phyloP scores from a whole-genome alignment of 2,329 filamentous ascomycete species.

The Epichloe uncinata region DNA sequence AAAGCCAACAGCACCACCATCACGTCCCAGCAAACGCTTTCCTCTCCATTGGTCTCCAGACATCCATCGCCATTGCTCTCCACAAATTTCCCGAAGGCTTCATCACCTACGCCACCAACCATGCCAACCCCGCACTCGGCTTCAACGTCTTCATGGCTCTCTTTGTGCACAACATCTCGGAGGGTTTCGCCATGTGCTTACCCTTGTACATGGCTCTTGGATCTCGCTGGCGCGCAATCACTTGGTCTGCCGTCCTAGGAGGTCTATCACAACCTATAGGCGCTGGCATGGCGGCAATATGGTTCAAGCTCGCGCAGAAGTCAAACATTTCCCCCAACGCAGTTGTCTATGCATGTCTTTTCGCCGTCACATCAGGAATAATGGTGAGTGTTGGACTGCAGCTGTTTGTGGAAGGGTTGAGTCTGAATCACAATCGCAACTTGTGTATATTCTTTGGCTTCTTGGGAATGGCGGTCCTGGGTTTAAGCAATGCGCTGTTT shows the following conservation, averaged over 20 bases:
- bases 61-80: constrained; percentile 83
- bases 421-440: constrained; percentile 65
- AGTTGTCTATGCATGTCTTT: constrained; percentile 66
- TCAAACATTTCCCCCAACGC: constrained; percentile 36
- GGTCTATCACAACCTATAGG: constrained; percentile 80
- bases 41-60: constrained; percentile 88
- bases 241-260: constrained; percentile 72
- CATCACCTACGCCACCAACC: constrained; percentile 93
- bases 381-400: constrained; percentile 91
- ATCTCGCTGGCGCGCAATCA: constrained; percentile 67
- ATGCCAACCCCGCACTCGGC: constrained; percentile 79
- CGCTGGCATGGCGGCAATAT: constrained; percentile 69
- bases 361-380: constrained; percentile 81
- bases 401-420: constrained; percentile 75
- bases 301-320: constrained; percentile 59
- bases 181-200: constrained; percentile 88
- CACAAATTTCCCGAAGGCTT: constrained; percentile 87
- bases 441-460: constrained; percentile 73
- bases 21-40: constrained; percentile 93
- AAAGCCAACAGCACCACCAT: constrained; percentile 62
- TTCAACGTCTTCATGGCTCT: constrained; percentile 89
- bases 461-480: constrained; percentile 76
- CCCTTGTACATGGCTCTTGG: constrained; percentile 85
- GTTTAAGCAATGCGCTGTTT: constrained; percentile 74
- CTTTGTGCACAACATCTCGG: constrained; percentile 96